Evolutionary conservation across 1,284 basidiomycete genomes (phyloP).

Genomic region (Trichosporon sp.): DNA sequence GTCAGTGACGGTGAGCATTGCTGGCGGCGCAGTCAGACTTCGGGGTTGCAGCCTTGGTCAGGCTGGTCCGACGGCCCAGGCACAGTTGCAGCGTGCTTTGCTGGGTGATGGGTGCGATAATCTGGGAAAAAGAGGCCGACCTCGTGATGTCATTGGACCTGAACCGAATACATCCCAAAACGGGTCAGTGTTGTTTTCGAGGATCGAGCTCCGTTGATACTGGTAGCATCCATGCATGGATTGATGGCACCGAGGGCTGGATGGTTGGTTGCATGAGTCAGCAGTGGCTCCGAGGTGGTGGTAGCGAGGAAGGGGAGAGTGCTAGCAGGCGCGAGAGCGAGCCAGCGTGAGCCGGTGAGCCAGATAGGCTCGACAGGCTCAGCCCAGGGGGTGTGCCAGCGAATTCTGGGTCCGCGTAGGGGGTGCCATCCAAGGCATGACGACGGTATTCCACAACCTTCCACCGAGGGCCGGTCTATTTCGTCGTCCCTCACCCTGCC

Average conservation of each 20-base stretch:
- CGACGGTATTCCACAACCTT: constrained; percentile 20
- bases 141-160: constrained; percentile 15
- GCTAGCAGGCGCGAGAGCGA: background rate
- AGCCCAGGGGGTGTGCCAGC: background rate
- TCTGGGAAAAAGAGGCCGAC: constrained; percentile 9
- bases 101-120: background rate
- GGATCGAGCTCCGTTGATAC: background rate
- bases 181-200: too few relatives aligned
- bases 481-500: background rate
- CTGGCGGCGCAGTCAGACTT: too few relatives aligned
- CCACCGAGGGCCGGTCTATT: constrained; percentile 3
- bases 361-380: too few relatives aligned
- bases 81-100: background rate
- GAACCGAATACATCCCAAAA: background rate
- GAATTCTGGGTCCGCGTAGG: constrained; percentile 9
- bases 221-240: background rate
- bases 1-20: too few relatives aligned
- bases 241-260: background rate
- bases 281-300: background rate
- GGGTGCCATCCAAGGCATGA: background rate
- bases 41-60: too few relatives aligned
- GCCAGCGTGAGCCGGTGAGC: background rate
- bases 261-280: background rate
- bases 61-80: background rate
- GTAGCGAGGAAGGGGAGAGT: too few relatives aligned